These are phyloP conservation scores for Pochonia chlamydosporia DNA, from an alignment of 2,329 filamentous ascomycete genomes.

Conservation along the genomic window DNA sequence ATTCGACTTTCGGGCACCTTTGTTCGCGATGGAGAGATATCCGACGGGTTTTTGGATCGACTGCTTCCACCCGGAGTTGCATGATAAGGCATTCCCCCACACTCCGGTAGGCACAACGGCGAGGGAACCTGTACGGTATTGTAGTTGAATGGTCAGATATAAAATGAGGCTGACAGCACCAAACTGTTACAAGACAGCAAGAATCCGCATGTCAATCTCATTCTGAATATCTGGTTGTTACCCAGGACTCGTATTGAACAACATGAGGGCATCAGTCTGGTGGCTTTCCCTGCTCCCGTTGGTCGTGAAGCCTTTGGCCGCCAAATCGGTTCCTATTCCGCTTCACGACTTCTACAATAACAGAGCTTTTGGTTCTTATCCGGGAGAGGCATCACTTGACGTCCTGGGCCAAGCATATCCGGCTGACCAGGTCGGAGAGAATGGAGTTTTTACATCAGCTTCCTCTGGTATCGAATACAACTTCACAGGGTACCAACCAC, in stretches of 20 bases:
- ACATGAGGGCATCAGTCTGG: neutral
- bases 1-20: too few species aligned
- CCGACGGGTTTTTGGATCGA: too few species aligned
- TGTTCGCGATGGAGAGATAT: too few species aligned
- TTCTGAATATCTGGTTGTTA: too few species aligned
- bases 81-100: too few species aligned
- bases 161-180: too few species aligned
- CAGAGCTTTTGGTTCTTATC: conserved; percentile 37
- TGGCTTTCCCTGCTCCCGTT: neutral
- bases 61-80: too few species aligned
- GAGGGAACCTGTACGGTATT: too few species aligned
- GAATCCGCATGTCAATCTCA: too few species aligned
- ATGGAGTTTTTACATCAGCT: conserved; percentile 29
- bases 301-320: neutral
- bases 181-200: too few species aligned
- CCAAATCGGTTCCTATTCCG: neutral
- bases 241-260: neutral
- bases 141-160: too few species aligned
- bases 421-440: conserved; percentile 21
- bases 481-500: conserved; percentile 27
- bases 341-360: conserved; percentile 32
- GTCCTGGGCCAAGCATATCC: conserved; percentile 35
- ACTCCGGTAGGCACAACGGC: too few species aligned
- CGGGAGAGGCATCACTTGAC: conserved; percentile 41
- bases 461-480: conserved; percentile 28